Evolutionary conservation across 306 rosid genomes (phyloP).

Genomic region (Elaeagnus macrophylla): DNA sequence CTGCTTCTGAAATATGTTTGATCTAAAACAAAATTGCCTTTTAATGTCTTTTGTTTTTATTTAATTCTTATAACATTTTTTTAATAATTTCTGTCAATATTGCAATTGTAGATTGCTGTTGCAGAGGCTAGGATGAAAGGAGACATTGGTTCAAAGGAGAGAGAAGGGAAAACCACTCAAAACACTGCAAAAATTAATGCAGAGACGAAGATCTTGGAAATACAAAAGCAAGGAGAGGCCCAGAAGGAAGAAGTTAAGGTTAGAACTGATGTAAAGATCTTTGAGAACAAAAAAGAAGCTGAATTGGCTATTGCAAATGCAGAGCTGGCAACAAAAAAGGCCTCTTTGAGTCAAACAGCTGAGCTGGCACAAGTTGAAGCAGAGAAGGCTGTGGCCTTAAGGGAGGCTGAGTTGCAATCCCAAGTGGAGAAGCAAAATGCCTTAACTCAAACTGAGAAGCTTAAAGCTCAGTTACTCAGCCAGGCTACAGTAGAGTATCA

Average conservation of each 20-base stretch:
- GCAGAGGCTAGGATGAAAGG: slow-evolving; percentile 39
- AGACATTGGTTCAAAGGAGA: slow-evolving; percentile 27
- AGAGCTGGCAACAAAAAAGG: slow-evolving; percentile 28
- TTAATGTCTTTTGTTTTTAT: too few relatives aligned
- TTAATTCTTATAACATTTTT: too few relatives aligned
- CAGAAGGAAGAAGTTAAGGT: slow-evolving; percentile 28
- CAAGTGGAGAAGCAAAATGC: slow-evolving; percentile 34
- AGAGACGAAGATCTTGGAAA: slow-evolving; percentile 24
- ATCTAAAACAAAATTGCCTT: too few relatives aligned
- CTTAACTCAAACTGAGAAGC: slow-evolving; percentile 26
- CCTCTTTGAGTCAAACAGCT: slow-evolving; percentile 17
- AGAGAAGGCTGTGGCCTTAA: slow-evolving; percentile 24
- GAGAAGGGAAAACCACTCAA: slow-evolving; percentile 28
- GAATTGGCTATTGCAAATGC: slow-evolving; percentile 32
- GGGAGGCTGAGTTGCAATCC: slow-evolving; percentile 28
- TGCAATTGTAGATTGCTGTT: slow-evolving; percentile 11
- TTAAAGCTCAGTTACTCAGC: slow-evolving; percentile 30
- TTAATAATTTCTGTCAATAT: too few relatives aligned
- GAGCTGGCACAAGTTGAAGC: slow-evolving; percentile 32
- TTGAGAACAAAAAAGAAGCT: slow-evolving; percentile 29
- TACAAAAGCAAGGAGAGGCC: slow-evolving; percentile 30
- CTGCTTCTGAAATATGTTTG: too few relatives aligned
- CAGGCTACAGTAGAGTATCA: slow-evolving; percentile 37
- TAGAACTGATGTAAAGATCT: slow-evolving; percentile 30
- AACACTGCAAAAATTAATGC: slow-evolving; percentile 34